Conservation (phyloP, 2,329 filamentous ascomycete genomes). For the Penicillium sp. region DNA sequence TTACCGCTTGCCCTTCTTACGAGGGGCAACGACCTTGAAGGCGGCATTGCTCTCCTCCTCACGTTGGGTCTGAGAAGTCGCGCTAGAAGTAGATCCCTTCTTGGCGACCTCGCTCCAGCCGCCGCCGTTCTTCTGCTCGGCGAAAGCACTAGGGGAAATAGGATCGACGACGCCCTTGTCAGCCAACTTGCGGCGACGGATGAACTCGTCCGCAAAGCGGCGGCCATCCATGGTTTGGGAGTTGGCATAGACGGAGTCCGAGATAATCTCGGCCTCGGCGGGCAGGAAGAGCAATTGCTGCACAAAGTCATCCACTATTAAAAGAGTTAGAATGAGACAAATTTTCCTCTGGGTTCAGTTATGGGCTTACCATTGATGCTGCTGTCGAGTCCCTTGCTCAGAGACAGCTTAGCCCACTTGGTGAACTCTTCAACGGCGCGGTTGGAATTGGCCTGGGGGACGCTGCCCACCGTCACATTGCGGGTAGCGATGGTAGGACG, state of each 20-base stretch:
- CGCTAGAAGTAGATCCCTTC: constrained; percentile 64
- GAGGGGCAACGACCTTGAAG: constrained; percentile 88
- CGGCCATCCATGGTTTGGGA: constrained; percentile 89
- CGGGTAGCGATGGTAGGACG: constrained; percentile 60
- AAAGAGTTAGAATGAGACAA: constrained; percentile 37
- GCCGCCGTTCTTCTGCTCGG: constrained; percentile 58
- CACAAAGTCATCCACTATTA: constrained; percentile 79
- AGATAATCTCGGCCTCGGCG: constrained; percentile 77
- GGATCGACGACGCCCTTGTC: constrained; percentile 85
- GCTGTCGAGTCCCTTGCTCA: constrained; percentile 73
- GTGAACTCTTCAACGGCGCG: constrained; percentile 88
- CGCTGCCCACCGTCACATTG: constrained; percentile 52
- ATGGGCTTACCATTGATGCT: constrained; percentile 65
- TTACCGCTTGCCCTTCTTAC: constrained; percentile 87
- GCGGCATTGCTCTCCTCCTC: constrained; percentile 57
- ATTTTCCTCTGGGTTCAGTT: neutral
- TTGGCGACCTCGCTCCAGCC: constrained; percentile 98
- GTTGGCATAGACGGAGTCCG: constrained; percentile 84
- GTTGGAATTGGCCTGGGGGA: constrained; percentile 50
- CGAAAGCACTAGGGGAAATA: constrained; percentile 58
- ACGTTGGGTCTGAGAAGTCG: constrained; percentile 49
- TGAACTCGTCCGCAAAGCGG: constrained; percentile 92
- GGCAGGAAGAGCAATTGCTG: constrained; percentile 75
- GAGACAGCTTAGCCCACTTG: constrained; percentile 84
- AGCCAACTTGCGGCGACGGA: constrained; percentile 88